These are phyloP conservation scores for Plasmodium inui DNA, from an alignment of 169 alveolate genomes.

Conservation along the genomic window DNA sequence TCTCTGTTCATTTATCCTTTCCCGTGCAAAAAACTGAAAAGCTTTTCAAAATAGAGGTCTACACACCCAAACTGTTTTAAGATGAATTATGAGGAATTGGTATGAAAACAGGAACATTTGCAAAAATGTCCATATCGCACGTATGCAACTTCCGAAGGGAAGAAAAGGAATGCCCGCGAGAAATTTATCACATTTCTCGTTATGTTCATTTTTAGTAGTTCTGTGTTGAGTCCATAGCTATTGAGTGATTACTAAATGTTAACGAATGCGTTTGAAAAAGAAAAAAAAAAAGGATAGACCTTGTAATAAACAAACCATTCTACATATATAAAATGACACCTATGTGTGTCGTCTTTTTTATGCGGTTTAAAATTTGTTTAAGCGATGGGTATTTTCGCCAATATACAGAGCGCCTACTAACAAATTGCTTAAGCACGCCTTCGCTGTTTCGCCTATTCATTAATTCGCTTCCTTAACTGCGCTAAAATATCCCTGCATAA, in stretches of 20 bases:
- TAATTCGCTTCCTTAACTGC: background rate
- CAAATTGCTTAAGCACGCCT: background rate
- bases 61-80: conserved; percentile 7
- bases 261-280: background rate
- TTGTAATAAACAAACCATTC: background rate
- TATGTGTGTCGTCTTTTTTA: background rate
- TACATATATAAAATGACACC: background rate
- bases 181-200: background rate
- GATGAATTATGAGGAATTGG: conserved; percentile 65
- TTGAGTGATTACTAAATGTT: background rate
- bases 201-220: background rate
- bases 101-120: conserved; percentile 3
- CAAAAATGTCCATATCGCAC: background rate
- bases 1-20: conserved; percentile 6
- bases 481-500: background rate
- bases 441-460: background rate
- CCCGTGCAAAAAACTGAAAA: conserved; percentile 24
- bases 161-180: background rate
- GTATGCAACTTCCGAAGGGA: background rate
- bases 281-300: background rate
- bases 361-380: background rate
- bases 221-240: background rate
- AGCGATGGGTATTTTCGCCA: background rate
- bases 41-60: background rate
- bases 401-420: background rate